These are phyloP conservation scores for Penicillium lagena DNA, from an alignment of 495 filamentous ascomycete species.

Conservation along the genomic window DNA sequence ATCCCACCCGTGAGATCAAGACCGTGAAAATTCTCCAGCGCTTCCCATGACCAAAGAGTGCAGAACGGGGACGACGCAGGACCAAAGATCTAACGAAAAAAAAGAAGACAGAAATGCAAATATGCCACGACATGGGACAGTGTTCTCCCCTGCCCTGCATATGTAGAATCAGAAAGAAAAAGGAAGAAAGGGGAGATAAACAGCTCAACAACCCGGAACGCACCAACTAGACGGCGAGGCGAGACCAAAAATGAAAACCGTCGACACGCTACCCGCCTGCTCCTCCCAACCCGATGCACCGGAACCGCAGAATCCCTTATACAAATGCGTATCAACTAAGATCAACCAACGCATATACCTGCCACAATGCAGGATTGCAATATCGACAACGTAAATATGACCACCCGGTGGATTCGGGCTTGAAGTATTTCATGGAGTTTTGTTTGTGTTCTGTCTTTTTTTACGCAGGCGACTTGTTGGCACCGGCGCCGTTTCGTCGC, in stretches of 20 bases:
- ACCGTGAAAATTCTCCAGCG: conserved; percentile 41
- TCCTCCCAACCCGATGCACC: conserved; percentile 47
- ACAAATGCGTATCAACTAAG: conserved; percentile 51
- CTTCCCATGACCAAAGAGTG: conserved; percentile 37
- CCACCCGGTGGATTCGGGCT: conserved; percentile 13
- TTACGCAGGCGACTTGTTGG: conserved; percentile 46
- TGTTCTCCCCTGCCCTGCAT: too few relatives aligned
- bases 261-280: conserved; percentile 43
- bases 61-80: conserved; percentile 29
- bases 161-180: conserved; percentile 23
- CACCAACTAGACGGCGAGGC: conserved; percentile 22
- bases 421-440: conserved; percentile 10
- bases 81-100: conserved; percentile 43
- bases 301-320: conserved; percentile 45
- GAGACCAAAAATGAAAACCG: conserved; percentile 25
- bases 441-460: not conserved
- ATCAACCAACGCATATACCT: conserved; percentile 58
- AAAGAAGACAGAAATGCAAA: conserved; percentile 24
- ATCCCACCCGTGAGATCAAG: conserved; percentile 42
- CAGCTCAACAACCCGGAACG: conserved; percentile 14
- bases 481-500: conserved; percentile 64
- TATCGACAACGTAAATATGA: conserved; percentile 36
- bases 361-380: conserved; percentile 28
- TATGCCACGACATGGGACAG: conserved; percentile 2
- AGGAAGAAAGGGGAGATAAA: conserved; percentile 6